These are phyloP conservation scores for Hypomontagnella submonticulosa DNA, from an alignment of 495 filamentous ascomycete species.

Conservation along the genomic window DNA sequence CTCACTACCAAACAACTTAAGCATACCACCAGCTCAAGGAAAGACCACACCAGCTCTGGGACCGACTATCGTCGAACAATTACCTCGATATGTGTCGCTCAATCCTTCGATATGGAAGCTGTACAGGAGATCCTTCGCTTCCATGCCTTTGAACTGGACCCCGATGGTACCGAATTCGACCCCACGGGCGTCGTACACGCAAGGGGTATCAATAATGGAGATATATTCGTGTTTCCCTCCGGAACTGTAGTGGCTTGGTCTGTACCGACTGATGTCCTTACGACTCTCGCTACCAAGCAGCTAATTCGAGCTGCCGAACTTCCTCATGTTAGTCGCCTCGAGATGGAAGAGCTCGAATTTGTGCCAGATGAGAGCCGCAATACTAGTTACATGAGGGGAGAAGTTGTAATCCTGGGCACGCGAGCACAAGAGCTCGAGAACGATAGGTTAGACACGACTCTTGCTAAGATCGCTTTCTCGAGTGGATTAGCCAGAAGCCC, in stretches of 20 bases:
- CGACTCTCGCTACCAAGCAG: slow-evolving; percentile 76
- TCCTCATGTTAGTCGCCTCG: slow-evolving; percentile 74
- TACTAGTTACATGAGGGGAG: slow-evolving; percentile 82
- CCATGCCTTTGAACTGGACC: slow-evolving; percentile 75
- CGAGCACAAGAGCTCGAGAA: slow-evolving; percentile 55
- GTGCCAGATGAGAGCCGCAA: slow-evolving; percentile 78
- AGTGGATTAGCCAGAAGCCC: slow-evolving; percentile 93
- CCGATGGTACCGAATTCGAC: slow-evolving; percentile 67
- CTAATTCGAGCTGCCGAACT: slow-evolving; percentile 78
- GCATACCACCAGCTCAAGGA: slow-evolving; percentile 11
- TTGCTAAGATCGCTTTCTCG: slow-evolving; percentile 96
- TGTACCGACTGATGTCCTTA: slow-evolving; percentile 75
- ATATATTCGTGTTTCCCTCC: slow-evolving; percentile 96
- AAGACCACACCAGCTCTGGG: slow-evolving; percentile 22
- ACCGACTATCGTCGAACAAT: slow-evolving; percentile 64
- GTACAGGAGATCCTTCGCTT: slow-evolving; percentile 76
- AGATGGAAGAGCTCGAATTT: slow-evolving; percentile 93
- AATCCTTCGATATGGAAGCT: slow-evolving; percentile 82
- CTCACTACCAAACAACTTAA: slow-evolving; percentile 39
- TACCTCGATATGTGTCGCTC: slow-evolving; percentile 84
- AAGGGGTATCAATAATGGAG: slow-evolving; percentile 69
- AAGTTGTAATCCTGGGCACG: slow-evolving; percentile 90
- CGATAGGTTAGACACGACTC: slow-evolving; percentile 72
- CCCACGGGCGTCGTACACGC: slow-evolving; percentile 69
- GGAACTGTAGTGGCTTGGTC: slow-evolving; percentile 95